Conservation (phyloP, 129 eudicot genomes). For the Flaveria linearis region DNA sequence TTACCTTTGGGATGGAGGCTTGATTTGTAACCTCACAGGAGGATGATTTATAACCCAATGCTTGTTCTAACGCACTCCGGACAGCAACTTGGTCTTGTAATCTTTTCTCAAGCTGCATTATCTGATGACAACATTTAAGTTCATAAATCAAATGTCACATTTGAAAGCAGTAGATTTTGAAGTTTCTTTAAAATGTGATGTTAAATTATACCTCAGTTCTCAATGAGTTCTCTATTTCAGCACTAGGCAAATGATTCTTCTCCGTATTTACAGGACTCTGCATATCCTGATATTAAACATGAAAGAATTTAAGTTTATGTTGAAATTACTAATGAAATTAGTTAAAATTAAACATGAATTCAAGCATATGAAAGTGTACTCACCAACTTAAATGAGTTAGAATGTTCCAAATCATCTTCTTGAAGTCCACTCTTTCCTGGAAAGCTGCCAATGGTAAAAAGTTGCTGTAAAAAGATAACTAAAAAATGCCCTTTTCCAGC, state of each 20-base stretch:
- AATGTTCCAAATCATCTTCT: conserved; percentile 47
- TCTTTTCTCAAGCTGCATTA: conserved; percentile 84
- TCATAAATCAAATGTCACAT: neutral
- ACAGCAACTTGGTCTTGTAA: conserved; percentile 74
- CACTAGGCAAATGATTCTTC: conserved; percentile 44
- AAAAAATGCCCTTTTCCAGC: neutral
- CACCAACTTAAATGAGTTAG: conserved; percentile 53
- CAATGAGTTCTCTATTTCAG: conserved; percentile 58
- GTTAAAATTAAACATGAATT: neutral
- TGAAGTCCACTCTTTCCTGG: conserved; percentile 52
- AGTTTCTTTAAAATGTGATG: conserved; percentile 8
- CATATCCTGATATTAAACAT: conserved; percentile 44
- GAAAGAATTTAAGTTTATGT: neutral
- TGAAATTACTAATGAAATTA: conserved; percentile 1
- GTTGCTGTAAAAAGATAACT: conserved; percentile 6
- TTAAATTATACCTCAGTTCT: conserved; percentile 68
- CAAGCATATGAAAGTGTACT: conserved; percentile 22
- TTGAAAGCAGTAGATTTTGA: neutral
- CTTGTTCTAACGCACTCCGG: conserved; percentile 82
- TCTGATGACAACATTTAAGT: conserved; percentile 40
- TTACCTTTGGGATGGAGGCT: conserved; percentile 72
- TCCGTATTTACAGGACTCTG: conserved; percentile 35
- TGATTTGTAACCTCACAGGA: conserved; percentile 43
- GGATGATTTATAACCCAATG: conserved; percentile 66
- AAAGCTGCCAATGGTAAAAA: conserved; percentile 60